Conservation (phyloP, 2,329 filamentous ascomycete genomes). For the Epichloe sp. region DNA sequence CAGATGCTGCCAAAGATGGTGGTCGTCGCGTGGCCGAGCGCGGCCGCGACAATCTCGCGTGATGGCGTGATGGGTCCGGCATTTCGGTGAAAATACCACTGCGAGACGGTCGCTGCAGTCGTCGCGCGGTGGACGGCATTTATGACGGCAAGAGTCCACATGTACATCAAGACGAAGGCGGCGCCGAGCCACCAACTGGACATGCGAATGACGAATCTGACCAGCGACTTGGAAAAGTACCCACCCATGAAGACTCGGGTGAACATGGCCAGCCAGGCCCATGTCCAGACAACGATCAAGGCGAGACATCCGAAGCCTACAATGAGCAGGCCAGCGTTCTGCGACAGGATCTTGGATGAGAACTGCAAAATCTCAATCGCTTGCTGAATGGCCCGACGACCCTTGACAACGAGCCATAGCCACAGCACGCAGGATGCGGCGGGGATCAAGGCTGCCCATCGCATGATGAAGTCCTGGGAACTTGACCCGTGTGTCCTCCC, state of each 20-base stretch:
- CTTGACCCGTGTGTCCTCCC: constrained; percentile 56
- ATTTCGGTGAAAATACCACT: constrained; percentile 98
- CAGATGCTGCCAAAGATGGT: constrained; percentile 89
- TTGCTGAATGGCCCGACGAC: constrained; percentile 66
- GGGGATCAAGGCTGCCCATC: constrained; percentile 71
- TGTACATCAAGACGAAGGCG: constrained; percentile 85
- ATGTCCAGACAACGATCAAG: constrained; percentile 76
- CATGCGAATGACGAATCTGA: constrained; percentile 64
- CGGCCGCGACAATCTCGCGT: constrained; percentile 68
- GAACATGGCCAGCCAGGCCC: constrained; percentile 96
- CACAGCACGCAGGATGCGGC: constrained; percentile 61
- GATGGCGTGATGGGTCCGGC: constrained; percentile 65
- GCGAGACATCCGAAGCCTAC: constrained; percentile 71
- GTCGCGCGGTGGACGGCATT: constrained; percentile 81
- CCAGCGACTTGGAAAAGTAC: constrained; percentile 52
- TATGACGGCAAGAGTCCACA: constrained; percentile 85
- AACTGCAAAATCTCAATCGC: constrained; percentile 88
- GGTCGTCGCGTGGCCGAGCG: constrained; percentile 66
- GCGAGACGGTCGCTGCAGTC: constrained; percentile 87
- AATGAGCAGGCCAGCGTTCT: constrained; percentile 69
- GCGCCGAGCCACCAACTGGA: constrained; percentile 93
- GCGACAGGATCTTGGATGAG: constrained; percentile 71
- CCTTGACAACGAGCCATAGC: constrained; percentile 71
- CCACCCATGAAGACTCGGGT: constrained; percentile 90
- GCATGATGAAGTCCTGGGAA: constrained; percentile 80